These are phyloP conservation scores for Thozetella sp. DNA, from an alignment of 495 filamentous ascomycete genomes.

Conservation along the genomic window DNA sequence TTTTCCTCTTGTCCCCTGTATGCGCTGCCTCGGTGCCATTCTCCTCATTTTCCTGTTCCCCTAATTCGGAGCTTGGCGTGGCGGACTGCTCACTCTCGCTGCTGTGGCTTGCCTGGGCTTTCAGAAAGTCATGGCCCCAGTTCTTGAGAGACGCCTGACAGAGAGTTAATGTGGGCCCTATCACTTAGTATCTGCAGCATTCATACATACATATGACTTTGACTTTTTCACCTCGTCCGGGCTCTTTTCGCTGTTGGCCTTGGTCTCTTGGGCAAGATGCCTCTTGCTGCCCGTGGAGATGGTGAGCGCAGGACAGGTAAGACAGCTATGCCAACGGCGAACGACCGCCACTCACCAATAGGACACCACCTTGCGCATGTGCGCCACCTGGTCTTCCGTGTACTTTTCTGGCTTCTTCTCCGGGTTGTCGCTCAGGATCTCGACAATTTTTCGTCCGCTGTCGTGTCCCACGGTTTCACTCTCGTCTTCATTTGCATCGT, in stretches of 20 bases:
- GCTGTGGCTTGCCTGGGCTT: constrained; percentile 15
- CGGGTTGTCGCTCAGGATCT: constrained; percentile 64
- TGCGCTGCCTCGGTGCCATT: neutral
- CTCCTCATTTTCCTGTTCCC: neutral
- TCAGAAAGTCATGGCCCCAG: constrained; percentile 67
- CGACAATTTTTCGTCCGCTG: constrained; percentile 64
- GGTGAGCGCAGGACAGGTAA: neutral
- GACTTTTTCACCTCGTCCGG: constrained; percentile 36
- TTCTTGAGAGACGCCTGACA: constrained; percentile 65
- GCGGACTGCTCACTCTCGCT: too few relatives aligned
- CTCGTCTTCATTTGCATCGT: constrained; percentile 56
- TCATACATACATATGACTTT: constrained; percentile 44
- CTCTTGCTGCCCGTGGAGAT: constrained; percentile 54
- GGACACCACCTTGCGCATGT: constrained; percentile 67
- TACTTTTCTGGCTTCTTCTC: constrained; percentile 55
- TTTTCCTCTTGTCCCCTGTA: neutral
- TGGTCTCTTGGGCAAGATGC: constrained; percentile 66
- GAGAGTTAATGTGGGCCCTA: neutral
- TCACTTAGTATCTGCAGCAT: neutral
- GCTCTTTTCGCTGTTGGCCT: constrained; percentile 51
- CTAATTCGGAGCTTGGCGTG: neutral
- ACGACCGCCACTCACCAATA: constrained; percentile 13
- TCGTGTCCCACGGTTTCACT: constrained; percentile 69
- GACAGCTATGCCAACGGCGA: neutral
- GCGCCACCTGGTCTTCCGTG: constrained; percentile 55